These are phyloP conservation scores for Gomphus bonarii DNA, from an alignment of 1,284 basidiomycete genomes.

Conservation along the genomic window DNA sequence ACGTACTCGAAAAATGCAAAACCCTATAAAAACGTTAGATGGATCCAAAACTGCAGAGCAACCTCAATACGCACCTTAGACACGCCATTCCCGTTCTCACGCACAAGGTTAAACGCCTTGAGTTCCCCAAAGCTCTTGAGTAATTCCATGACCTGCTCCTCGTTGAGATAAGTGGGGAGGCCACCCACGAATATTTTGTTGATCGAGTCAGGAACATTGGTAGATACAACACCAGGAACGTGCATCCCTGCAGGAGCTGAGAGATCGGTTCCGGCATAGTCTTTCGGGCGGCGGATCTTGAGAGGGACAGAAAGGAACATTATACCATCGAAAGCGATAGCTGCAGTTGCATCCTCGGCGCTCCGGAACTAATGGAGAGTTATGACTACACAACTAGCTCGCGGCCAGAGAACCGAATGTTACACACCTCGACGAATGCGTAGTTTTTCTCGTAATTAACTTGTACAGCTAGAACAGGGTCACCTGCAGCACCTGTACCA, in stretches of 20 bases:
- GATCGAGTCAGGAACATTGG: constrained; percentile 92
- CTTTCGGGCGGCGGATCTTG: constrained; percentile 94
- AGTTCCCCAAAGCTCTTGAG: constrained; percentile 96
- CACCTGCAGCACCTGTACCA: constrained; percentile 73
- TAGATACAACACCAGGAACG: constrained; percentile 91
- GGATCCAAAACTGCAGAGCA: neutral
- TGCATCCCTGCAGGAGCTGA: constrained; percentile 56
- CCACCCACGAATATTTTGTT: constrained; percentile 99
- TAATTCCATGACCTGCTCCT: constrained; percentile 96
- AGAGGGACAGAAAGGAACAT: constrained; percentile 88
- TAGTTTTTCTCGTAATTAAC: constrained; percentile 98
- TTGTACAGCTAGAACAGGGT: constrained; percentile 86
- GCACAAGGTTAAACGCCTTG: constrained; percentile 95
- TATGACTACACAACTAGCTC: neutral
- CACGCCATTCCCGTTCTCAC: constrained; percentile 79
- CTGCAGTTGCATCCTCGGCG: constrained; percentile 86
- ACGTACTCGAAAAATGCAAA: constrained; percentile 99
- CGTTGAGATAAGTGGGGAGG: constrained; percentile 88
- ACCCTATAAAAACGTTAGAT: constrained; percentile 44
- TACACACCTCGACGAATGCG: constrained; percentile 85
- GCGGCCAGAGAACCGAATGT: neutral
- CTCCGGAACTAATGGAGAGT: constrained; percentile 72
- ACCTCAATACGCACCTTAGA: constrained; percentile 59
- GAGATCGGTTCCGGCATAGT: constrained; percentile 73
- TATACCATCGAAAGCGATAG: constrained; percentile 95